These are phyloP conservation scores for Diutina mesorugosa DNA, from an alignment of 1,139 yeast species.

Conservation along the genomic window DNA sequence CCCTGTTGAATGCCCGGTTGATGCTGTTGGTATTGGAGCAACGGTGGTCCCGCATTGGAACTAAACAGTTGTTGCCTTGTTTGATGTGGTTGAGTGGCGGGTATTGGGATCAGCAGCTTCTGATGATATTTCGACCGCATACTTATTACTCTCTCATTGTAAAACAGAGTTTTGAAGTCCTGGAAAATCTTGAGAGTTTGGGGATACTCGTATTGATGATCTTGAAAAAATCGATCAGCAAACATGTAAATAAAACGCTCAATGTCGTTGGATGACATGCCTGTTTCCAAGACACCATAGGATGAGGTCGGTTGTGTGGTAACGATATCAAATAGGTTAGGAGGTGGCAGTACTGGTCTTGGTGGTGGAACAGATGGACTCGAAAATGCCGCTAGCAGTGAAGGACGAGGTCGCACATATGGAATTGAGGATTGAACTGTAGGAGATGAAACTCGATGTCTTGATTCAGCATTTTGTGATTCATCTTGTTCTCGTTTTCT, in stretches of 20 bases:
- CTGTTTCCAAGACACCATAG: conserved; percentile 4
- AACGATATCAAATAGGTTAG: neutral
- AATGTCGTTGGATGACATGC: conserved; percentile 28
- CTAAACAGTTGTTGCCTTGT: neutral
- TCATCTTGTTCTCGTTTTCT: neutral
- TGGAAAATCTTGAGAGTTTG: conserved; percentile 38
- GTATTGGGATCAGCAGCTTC: neutral
- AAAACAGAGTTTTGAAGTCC: conserved; percentile 35
- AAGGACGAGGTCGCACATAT: neutral
- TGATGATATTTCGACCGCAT: conserved; percentile 9
- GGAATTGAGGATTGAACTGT: neutral
- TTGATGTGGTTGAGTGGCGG: neutral
- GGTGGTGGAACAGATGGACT: neutral
- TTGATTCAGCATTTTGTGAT: neutral
- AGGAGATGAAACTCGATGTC: neutral
- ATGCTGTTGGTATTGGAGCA: neutral
- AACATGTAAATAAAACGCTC: conserved; percentile 35
- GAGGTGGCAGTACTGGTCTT: neutral
- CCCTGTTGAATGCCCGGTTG: neutral
- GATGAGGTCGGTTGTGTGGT: neutral
- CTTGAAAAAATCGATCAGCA: conserved; percentile 35
- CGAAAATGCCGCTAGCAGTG: neutral
- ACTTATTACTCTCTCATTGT: conserved; percentile 33
- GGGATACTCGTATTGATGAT: conserved; percentile 32
- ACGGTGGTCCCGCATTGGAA: neutral